Base-by-base conservation (phyloP, 495 filamentous ascomycete genomes). In the Aspergillus nidulans region DNA sequence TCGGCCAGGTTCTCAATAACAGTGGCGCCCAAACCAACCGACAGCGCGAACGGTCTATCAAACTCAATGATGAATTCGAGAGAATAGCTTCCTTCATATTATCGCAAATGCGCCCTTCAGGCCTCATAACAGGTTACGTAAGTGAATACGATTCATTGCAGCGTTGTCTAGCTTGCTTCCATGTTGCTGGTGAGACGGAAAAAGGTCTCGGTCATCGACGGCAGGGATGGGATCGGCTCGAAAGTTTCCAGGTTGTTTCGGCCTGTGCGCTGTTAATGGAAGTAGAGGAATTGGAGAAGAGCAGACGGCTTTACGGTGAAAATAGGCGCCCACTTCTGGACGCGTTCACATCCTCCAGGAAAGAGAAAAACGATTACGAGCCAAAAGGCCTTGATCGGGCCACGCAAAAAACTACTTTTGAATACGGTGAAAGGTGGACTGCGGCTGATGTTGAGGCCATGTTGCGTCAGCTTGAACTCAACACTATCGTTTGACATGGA, bases 1-100 rank as follows among this genome's bases (percentile, higher is more conserved):
- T 81, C 26, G 89, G 90, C 24, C 80, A 75, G 38, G 86, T 95
- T 47, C 69, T 92, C 19, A 88, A 85, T 52, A 84, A 78, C 43
- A 74, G 68, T 0, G 83, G 84, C 23, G 67, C 68, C 4, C 82
- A 83, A 56, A 83, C 73, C 15, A 76, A 71, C 47, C 74, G 81
- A 1, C 84, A 90, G 54, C 82, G 83, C 40, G 88, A 92, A 43
- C 67, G 65, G 3, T 85, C 82, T 3, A 68, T 57, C 2, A 59
- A 59, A 39, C 51, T 90, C 66, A 81, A 77, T 39, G 84, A 88
- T 13, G 79, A 81, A 19, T 88, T 82, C 36, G 74, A 81, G 10
- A 66, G 72, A 1, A 75, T 85, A 38, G 62, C 75, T 0, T 66
- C 63, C 9, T 77, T 65, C 62, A 73, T 77, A 10, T 69, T 75